A percentile compares a stretch with the other conserved stretches of the same genome.
phyloP scores from a whole-genome alignment of 78 protist genomes.

The Dictyostelium brefeldianum region DNA sequence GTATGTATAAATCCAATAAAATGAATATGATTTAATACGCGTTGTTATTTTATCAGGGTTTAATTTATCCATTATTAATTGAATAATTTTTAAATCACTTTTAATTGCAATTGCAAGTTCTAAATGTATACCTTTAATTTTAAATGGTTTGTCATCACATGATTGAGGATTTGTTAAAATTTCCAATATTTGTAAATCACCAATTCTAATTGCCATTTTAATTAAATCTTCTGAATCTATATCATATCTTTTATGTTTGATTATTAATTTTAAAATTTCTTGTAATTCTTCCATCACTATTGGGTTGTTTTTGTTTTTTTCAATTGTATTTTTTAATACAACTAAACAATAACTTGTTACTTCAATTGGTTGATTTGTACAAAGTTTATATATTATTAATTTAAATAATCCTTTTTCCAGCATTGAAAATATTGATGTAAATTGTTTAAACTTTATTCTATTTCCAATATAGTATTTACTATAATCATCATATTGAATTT shows the following conservation, averaged over 20 bases:
- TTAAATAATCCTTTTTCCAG: not conserved
- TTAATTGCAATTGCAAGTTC: too few relatives aligned
- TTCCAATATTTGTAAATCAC: not conserved
- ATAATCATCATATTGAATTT: not conserved
- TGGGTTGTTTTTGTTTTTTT: not conserved
- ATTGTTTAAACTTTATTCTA: not conserved
- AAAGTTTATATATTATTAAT: not conserved
- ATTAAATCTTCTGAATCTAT: not conserved
- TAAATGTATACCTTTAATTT: too few relatives aligned
- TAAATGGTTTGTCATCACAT: too few relatives aligned
- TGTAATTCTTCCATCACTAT: too few relatives aligned
- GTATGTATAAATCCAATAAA: too few relatives aligned
- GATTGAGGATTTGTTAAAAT: not conserved
- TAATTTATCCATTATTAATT: too few relatives aligned
- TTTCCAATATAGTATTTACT: not conserved
- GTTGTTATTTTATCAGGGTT: too few relatives aligned
- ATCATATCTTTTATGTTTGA: not conserved
- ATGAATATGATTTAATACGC: too few relatives aligned
- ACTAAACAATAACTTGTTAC: not conserved
- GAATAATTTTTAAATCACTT: too few relatives aligned
- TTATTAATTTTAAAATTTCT: not conserved
- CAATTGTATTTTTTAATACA: not conserved
- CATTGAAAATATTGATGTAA: not conserved
- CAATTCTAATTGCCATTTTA: not conserved
- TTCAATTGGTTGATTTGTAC: not conserved